Base-by-base conservation (phyloP, 179 eudicot genomes). In the Amaranthus tricolor region DNA sequence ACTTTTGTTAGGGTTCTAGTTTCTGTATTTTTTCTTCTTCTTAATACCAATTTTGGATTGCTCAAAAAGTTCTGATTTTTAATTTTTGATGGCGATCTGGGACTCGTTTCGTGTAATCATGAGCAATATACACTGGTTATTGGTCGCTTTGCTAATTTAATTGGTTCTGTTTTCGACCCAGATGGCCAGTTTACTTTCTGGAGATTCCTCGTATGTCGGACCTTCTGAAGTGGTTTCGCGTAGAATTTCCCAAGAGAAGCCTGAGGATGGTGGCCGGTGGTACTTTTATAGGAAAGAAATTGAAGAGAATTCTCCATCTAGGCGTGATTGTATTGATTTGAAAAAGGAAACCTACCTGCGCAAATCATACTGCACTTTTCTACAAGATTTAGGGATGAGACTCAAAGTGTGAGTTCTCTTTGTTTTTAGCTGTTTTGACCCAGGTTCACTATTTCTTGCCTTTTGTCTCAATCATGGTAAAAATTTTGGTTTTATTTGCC, bases 331-430 rank as follows among this genome's bases (percentile, higher is more conserved):
- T 66, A 87, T 92, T 77, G 96, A 90, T 74, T 79, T 90, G 74
- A 92, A 90, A 84, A 92, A 89, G 74, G 97, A 92, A 78, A 81
- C 96, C 21, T 87, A 87, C 77, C 68, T 90, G 14, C 95, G 97
- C 74, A 90, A 92, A 80, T 89, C 97, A 0, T 92, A 92, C 77
- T 92, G 95, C 86, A 88, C 93, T 21, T 92, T 90, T 74, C 83
- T 92, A 70, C 97, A 92, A 80, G 93, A 90, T 84, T 76, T 92
- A 72, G 97, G 97, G 71, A 92, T 92, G 95, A 85, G 92, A 81
- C 95, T 92, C 13, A 92, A 92, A 92, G 93, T 92, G 97, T 92
- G 83, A 84, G 96, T 84, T 48, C 57, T 63, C 19, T 62, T 59
- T 75, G 50, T 63, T 74, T 63, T 49, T 24, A 43, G 17, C 63